phyloP scores from a whole-genome alignment of 1,284 basidiomycete species.

The Neotropicomus parvogracilis region DNA sequence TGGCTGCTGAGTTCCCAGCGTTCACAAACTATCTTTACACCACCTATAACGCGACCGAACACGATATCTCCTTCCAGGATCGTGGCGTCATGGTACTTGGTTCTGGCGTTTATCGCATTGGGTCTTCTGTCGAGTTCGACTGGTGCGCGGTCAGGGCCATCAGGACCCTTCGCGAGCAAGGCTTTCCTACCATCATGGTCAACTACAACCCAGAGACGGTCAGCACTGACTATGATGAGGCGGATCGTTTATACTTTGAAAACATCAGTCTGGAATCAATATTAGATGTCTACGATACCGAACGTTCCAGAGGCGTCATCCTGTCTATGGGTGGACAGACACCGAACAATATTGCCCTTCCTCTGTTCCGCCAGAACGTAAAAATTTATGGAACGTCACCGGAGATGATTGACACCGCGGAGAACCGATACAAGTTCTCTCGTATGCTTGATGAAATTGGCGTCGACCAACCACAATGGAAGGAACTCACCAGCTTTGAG shows the following conservation, averaged over 20 bases:
- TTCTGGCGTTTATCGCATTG: constrained; percentile 97
- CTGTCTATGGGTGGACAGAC: constrained; percentile 98
- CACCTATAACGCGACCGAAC: constrained; percentile 92
- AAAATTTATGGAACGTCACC: constrained; percentile 98
- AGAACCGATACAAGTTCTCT: constrained; percentile 99
- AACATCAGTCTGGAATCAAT: constrained; percentile 97
- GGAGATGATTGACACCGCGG: constrained; percentile 99
- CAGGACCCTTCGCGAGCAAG: constrained; percentile 89
- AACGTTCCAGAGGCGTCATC: constrained; percentile 88
- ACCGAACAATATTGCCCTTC: constrained; percentile 97
- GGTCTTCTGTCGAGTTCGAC: constrained; percentile 98
- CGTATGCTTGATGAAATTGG: constrained; percentile 96
- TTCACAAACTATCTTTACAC: constrained; percentile 99
- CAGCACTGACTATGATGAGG: constrained; percentile 98
- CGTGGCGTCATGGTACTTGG: constrained; percentile 96
- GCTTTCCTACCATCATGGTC: constrained; percentile 98
- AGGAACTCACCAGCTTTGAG: constrained; percentile 89
- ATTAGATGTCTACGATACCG: constrained; percentile 94
- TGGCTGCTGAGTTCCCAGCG: constrained; percentile 97
- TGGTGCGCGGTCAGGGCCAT: constrained; percentile 99
- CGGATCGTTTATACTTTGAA: constrained; percentile 97
- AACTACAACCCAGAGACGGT: constrained; percentile 99
- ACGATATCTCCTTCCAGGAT: constrained; percentile 88
- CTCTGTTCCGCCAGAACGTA: constrained; percentile 92
- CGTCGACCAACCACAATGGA: constrained; percentile 97